A percentile compares a stretch with the other conserved stretches of the same genome.
Evolutionary conservation across 1,284 basidiomycete genomes (phyloP).

Genomic region (Irpex rosettiformis): DNA sequence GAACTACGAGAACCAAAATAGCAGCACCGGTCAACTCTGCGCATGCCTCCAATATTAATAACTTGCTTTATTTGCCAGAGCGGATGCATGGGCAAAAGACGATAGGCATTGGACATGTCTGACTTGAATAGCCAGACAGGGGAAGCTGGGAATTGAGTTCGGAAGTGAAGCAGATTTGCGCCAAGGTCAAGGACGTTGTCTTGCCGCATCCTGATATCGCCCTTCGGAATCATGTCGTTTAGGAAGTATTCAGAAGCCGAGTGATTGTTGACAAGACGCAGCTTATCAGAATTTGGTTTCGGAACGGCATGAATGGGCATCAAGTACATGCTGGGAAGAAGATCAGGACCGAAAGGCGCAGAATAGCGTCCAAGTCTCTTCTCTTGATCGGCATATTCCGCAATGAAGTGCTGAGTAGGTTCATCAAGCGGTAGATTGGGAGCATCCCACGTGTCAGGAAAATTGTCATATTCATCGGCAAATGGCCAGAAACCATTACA

Average conservation of each 20-base stretch:
- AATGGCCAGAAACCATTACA: neutral
- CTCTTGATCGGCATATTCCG: neutral
- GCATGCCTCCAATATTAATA: conserved; percentile 23
- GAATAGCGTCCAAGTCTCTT: neutral
- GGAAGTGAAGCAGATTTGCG: conserved; percentile 19
- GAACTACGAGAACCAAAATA: conserved; percentile 31
- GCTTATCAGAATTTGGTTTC: conserved; percentile 20
- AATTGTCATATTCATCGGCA: neutral
- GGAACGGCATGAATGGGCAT: neutral
- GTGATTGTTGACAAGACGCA: conserved; percentile 38
- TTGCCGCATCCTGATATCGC: conserved; percentile 25
- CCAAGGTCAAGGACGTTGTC: conserved; percentile 31
- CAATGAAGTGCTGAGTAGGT: neutral
- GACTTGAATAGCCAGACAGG: conserved; percentile 32
- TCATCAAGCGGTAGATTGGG: neutral
- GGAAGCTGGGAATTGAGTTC: conserved; percentile 4
- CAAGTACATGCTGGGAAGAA: neutral
- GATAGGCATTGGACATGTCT: conserved; percentile 37
- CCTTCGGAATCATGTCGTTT: conserved; percentile 34
- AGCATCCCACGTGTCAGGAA: neutral
- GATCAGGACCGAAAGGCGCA: neutral
- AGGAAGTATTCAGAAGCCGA: conserved; percentile 27
- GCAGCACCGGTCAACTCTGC: conserved; percentile 29
- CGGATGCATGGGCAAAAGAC: conserved; percentile 33
- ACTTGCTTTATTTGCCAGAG: conserved; percentile 43